These are phyloP conservation scores for Ocimum tenuiflorum DNA, from an alignment of 257 asterid genomes.

Conservation along the genomic window DNA sequence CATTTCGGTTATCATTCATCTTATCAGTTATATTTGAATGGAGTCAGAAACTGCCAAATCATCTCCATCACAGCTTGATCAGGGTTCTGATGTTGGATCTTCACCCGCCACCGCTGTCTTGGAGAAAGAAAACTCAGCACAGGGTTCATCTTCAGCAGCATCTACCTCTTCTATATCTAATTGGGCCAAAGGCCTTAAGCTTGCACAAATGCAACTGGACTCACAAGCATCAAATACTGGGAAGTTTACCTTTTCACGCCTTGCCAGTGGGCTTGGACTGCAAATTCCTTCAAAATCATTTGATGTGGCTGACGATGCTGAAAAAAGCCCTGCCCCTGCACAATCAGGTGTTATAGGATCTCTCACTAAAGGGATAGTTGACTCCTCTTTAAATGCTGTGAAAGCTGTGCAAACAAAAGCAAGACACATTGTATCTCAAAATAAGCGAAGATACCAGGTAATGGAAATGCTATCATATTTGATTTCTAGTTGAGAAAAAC, in stretches of 20 bases:
- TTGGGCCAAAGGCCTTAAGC: constrained; percentile 59
- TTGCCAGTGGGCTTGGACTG: constrained; percentile 78
- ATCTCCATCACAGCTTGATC: constrained; percentile 30
- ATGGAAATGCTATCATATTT: constrained; percentile 6
- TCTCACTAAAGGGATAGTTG: constrained; percentile 78
- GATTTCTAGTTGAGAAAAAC: constrained; percentile 16
- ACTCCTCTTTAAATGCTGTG: constrained; percentile 79
- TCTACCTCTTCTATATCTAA: constrained; percentile 51
- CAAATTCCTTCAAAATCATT: constrained; percentile 43
- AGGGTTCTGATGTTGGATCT: constrained; percentile 40
- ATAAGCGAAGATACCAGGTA: constrained; percentile 98
- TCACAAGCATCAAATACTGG: constrained; percentile 38
- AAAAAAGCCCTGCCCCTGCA: constrained; percentile 34
- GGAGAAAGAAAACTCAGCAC: constrained; percentile 34
- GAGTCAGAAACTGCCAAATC: constrained; percentile 49
- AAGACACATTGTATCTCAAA: constrained; percentile 86
- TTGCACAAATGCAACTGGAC: constrained; percentile 48
- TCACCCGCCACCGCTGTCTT: constrained; percentile 26
- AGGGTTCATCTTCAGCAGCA: constrained; percentile 38
- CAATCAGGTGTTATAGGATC: constrained; percentile 75
- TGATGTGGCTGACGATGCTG: constrained; percentile 36
- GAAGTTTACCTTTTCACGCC: constrained; percentile 61
- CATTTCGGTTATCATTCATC: constrained; percentile 1
- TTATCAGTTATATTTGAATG: constrained; percentile 41
- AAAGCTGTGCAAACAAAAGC: constrained; percentile 97